Evolutionary conservation across 371 early-diverging fungal genomes (phyloP).

Genomic region (Rhizopus arrhizus): DNA sequence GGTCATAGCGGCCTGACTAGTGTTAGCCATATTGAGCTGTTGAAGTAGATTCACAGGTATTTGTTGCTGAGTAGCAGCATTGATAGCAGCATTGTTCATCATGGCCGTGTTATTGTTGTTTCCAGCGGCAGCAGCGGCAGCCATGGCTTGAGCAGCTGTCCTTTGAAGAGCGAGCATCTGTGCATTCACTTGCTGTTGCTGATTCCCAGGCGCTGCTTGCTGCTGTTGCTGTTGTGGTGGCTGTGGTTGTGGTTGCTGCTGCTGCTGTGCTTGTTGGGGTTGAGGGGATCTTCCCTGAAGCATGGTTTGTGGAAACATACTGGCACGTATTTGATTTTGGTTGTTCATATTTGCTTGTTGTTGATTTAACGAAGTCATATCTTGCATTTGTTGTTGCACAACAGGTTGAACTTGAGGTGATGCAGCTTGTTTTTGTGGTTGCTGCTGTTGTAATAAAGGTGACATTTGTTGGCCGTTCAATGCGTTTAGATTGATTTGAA

Average conservation of each 20-base stretch:
- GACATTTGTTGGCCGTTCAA: constrained; percentile 40
- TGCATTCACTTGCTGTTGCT: constrained; percentile 16
- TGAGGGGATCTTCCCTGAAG: constrained; percentile 27
- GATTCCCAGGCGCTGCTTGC: constrained; percentile 12
- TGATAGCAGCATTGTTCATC: constrained; percentile 5
- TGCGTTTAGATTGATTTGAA: constrained; percentile 30
- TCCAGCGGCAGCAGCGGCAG: constrained; percentile 27
- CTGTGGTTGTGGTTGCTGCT: constrained; percentile 14
- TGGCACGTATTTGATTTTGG: constrained; percentile 35
- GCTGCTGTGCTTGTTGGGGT: constrained; percentile 23
- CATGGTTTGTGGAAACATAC: constrained; percentile 38
- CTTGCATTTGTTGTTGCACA: constrained; percentile 19
- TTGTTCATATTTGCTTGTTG: constrained; percentile 22
- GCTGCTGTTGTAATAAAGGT: constrained; percentile 41
- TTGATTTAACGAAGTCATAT: constrained; percentile 26
- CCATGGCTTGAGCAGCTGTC: constrained; percentile 32
- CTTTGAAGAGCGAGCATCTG: constrained; percentile 38
- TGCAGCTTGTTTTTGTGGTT: constrained; percentile 21
- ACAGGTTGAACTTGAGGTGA: constrained; percentile 21
- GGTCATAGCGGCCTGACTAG: constrained; percentile 21
- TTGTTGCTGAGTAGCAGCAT: constrained; percentile 13
- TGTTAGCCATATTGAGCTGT: constrained; percentile 23
- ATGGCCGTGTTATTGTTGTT: constrained; percentile 10
- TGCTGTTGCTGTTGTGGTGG: constrained; percentile 9
- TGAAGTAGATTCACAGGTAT: constrained; percentile 35